A percentile compares a stretch with the other conserved stretches of the same genome.
phyloP scores from a whole-genome alignment of 768 basidiomycete genomes.

The Suillus variegatus region DNA sequence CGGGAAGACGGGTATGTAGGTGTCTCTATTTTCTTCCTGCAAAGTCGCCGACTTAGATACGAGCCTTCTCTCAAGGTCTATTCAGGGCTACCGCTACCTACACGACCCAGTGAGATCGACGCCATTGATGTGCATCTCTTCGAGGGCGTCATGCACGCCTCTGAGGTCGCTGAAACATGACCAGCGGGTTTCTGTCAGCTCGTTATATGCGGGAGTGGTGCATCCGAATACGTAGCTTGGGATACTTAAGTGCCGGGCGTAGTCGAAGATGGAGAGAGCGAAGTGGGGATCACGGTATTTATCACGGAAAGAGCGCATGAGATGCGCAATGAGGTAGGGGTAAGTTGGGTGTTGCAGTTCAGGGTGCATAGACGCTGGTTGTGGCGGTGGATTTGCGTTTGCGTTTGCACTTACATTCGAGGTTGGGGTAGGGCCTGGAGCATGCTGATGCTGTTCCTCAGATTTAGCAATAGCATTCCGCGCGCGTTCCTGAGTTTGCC shows the following conservation, averaged over 20 bases:
- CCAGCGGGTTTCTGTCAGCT: too few species aligned
- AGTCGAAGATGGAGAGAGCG: constrained; percentile 81
- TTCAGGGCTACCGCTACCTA: constrained; percentile 27
- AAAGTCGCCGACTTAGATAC: too few species aligned
- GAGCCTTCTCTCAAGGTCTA: too few species aligned
- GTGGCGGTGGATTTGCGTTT: constrained; percentile 12
- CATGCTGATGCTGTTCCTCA: constrained; percentile 5
- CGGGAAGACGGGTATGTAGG: too few species aligned
- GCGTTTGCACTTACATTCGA: neutral
- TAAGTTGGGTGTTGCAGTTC: too few species aligned
- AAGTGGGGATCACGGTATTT: constrained; percentile 79
- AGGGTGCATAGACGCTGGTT: constrained; percentile 27
- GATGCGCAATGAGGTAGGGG: constrained; percentile 70
- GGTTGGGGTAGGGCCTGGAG: too few species aligned
- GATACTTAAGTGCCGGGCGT: constrained; percentile 73
- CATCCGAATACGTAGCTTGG: constrained; percentile 90
- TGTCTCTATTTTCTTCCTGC: too few species aligned
- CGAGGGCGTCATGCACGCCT: too few species aligned
- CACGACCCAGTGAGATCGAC: constrained; percentile 31
- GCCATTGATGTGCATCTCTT: too few species aligned
- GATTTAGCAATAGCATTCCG: too few species aligned
- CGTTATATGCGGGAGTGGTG: constrained; percentile 64
- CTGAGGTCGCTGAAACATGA: too few species aligned
- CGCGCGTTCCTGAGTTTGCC: constrained; percentile 55
- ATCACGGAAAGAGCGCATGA: constrained; percentile 79